Evolutionary conservation across 2,329 filamentous ascomycete species (phyloP), one percentile per base, ranked within the genome.

Genomic region (Fusarium anthophilum): DNA sequence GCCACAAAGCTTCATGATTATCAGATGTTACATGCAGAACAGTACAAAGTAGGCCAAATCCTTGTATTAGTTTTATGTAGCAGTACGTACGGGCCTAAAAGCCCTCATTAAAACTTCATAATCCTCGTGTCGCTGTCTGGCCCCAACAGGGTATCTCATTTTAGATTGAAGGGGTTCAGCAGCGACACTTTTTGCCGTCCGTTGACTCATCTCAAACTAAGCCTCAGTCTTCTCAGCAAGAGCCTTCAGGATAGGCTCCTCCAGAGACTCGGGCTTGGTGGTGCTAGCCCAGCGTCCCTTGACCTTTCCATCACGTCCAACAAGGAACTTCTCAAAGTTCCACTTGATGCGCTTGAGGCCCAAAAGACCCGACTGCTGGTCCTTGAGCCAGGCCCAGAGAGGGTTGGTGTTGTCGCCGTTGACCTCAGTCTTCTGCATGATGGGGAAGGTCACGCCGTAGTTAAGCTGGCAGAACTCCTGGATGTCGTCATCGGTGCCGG

Each of bases 281-380:
- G 91, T 93, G 83, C 93, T 96, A 39, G 94, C 93, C 94, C 95
- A 99, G 75, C 96, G 87, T 35, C 89, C 89, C 84, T 93, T 93
- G 77, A 98, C 94, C 85, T 92, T 89, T 32, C 96, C 96, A 83
- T 98, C 94, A 71, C 90, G 89, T 69, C 92, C 93, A 75, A 99
- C 87, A 73, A 99, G 86, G 85, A 98, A 99, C 90, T 99, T 99
- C 85, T 99, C 96, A 87, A 98, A 99, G 86, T 99, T 99, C 96
- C 96, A 99, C 92, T 98, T 98, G 79, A 99, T 88, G 72, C 92
- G 85, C 91, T 97, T 96, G 80, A 98, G 82, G 26, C 96, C 96
- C 85, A 98, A 85, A 63, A 98, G 80, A 28, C 96, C 95, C 2
- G 96, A 89, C 87, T 94, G 92, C 84, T 91, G 85, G 48, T 84